Evolutionary conservation across 768 basidiomycete genomes (phyloP).

Genomic region (Suillus weaverae): DNA sequence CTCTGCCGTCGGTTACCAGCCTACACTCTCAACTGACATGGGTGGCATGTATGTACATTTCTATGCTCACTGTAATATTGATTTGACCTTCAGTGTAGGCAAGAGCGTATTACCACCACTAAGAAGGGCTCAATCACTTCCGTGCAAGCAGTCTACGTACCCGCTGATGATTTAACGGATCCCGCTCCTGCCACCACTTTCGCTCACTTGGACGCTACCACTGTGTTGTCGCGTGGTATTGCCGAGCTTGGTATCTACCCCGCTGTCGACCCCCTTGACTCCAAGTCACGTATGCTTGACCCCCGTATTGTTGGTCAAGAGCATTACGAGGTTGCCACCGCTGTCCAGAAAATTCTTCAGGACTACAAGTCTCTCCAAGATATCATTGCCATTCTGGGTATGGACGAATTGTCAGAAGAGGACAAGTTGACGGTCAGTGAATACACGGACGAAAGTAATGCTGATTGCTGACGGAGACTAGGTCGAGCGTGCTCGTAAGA

Average conservation of each 20-base stretch:
- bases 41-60: constrained; percentile 84
- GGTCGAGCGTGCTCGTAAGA: constrained; percentile 98
- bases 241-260: constrained; percentile 99
- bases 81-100: constrained; percentile 48
- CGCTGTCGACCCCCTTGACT: constrained; percentile 98
- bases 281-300: constrained; percentile 99
- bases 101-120: constrained; percentile 99
- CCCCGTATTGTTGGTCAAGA: constrained; percentile 95
- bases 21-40: constrained; percentile 99
- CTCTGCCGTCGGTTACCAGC: constrained; percentile 99
- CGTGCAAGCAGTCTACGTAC: constrained; percentile 99
- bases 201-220: constrained; percentile 99
- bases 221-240: constrained; percentile 98
- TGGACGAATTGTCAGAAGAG: constrained; percentile 99
- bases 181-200: constrained; percentile 99
- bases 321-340: constrained; percentile 96
- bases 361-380: constrained; percentile 97
- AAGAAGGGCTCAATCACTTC: constrained; percentile 99
- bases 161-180: constrained; percentile 99
- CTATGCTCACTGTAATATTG: background rate
- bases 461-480: constrained; percentile 24
- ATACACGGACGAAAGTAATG: constrained; percentile 2
- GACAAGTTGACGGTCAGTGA: constrained; percentile 92
- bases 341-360: constrained; percentile 96
- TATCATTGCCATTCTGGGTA: constrained; percentile 99